Conservation (phyloP, 2,329 filamentous ascomycete genomes). For the Fonsecaea pugnacius region DNA sequence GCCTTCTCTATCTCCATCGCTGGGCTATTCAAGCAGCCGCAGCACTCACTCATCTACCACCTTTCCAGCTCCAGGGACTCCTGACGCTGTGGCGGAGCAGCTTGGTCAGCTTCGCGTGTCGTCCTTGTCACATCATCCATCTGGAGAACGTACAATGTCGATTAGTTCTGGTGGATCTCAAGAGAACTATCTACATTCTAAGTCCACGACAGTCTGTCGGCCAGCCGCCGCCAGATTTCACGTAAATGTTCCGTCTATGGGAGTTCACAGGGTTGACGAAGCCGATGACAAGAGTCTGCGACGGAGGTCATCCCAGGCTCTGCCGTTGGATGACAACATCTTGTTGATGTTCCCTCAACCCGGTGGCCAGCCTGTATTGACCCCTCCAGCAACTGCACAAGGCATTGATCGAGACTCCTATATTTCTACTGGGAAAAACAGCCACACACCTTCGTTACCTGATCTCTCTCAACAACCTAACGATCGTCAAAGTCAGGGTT, state of each 20-base stretch:
- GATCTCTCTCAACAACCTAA: slow-evolving; percentile 18
- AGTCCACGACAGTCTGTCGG: slow-evolving; percentile 2
- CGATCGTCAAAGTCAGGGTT: slow-evolving; percentile 21
- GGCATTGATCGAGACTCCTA: slow-evolving; percentile 20
- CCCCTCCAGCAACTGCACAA: slow-evolving; percentile 5
- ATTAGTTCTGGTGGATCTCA: slow-evolving; percentile 23
- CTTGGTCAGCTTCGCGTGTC: slow-evolving; percentile 25
- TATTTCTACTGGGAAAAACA: slow-evolving; percentile 11
- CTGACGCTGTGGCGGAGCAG: slow-evolving; percentile 23
- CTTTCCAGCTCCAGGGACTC: slow-evolving; percentile 21
- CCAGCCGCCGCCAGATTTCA: slow-evolving; percentile 2
- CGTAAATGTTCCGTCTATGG: slow-evolving; percentile 9
- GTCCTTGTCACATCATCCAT: slow-evolving; percentile 6
- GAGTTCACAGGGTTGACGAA: slow-evolving; percentile 21
- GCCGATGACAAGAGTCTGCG: slow-evolving; percentile 28
- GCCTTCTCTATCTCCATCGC: slow-evolving; percentile 28
- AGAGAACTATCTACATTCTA: slow-evolving; percentile 12
- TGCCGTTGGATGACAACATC: slow-evolving; percentile 34
- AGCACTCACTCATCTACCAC: slow-evolving; percentile 33
- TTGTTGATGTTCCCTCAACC: slow-evolving; percentile 30
- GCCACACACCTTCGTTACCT: slow-evolving; percentile 14
- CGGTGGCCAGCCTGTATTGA: slow-evolving; percentile 11
- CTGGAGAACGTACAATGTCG: slow-evolving; percentile 21
- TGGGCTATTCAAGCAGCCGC: slow-evolving; percentile 33
- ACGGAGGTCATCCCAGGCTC: slow-evolving; percentile 33